Conservation (phyloP, 176 grass and related monocot species). For the Musa acuminata region DNA sequence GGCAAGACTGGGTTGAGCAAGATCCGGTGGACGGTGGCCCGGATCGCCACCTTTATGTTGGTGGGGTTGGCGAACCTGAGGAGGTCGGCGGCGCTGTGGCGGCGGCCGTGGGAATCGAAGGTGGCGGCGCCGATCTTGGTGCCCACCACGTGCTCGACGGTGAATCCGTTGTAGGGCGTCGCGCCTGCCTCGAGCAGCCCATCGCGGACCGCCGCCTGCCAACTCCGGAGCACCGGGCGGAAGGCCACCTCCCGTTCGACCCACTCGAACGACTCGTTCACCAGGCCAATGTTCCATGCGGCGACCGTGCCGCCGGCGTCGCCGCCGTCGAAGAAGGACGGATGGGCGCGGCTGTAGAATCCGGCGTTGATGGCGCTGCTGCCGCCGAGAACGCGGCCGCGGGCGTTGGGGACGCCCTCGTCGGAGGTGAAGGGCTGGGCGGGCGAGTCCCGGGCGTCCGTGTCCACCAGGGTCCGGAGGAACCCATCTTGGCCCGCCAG, state of each 20-base stretch:
- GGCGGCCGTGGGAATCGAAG: conserved; percentile 48
- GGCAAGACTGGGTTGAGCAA: conserved; percentile 39
- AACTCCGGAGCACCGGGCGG: conserved; percentile 43
- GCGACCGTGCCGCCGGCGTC: conserved; percentile 16
- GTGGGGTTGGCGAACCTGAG: conserved; percentile 37
- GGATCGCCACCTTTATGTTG: conserved; percentile 52
- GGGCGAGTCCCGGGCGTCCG: neutral
- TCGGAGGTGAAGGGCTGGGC: neutral
- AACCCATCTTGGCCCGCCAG: conserved; percentile 44
- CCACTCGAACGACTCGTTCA: conserved; percentile 76
- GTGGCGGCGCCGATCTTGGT: conserved; percentile 75
- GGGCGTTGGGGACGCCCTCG: conserved; percentile 6
- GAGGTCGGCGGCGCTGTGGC: conserved; percentile 72
- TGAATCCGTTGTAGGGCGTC: conserved; percentile 72
- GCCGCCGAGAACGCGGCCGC: conserved; percentile 5
- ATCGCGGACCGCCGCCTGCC: conserved; percentile 52
- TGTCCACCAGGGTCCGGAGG: conserved; percentile 36
- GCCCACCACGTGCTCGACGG: conserved; percentile 50
- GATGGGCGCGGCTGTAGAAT: conserved; percentile 78
- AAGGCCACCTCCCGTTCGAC: conserved; percentile 53
- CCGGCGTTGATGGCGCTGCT: conserved; percentile 52
- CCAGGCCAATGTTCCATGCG: conserved; percentile 48
- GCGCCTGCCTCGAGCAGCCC: conserved; percentile 64
- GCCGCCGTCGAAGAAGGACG: conserved; percentile 30
- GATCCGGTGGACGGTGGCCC: conserved; percentile 46